Conservation (phyloP, 176 grass and related monocot species). For the Oryza glaberrima region DNA sequence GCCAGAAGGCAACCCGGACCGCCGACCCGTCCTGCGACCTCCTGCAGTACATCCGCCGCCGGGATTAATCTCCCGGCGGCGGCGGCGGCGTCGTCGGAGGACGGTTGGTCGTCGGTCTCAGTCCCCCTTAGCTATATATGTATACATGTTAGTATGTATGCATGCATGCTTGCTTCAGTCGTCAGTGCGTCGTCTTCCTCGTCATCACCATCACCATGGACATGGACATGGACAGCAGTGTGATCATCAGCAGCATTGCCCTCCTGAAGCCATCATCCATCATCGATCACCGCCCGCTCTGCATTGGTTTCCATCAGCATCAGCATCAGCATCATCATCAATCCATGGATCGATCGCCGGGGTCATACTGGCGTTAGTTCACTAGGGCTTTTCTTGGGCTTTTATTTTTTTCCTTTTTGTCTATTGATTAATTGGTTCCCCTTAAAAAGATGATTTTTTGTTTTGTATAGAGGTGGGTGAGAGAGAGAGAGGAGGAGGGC, state of each 20-base stretch:
- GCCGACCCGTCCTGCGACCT: conserved; percentile 59
- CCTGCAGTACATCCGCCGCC: conserved; percentile 78
- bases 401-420: conserved; percentile 54
- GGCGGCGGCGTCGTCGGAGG: conserved; percentile 1
- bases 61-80: conserved; percentile 48
- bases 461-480: conserved; percentile 84
- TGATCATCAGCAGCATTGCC: conserved; percentile 31
- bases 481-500: conserved; percentile 38
- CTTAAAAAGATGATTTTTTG: conserved; percentile 63
- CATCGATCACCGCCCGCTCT: conserved; percentile 3
- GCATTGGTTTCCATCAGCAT: conserved; percentile 60
- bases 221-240: conserved; percentile 40
- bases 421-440: conserved; percentile 89
- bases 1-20: conserved; percentile 50
- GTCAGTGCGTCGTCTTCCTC: conserved; percentile 48
- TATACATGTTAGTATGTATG: conserved; percentile 79
- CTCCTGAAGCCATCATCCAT: conserved; percentile 21
- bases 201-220: conserved; percentile 39
- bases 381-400: conserved; percentile 52
- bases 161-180: conserved; percentile 65
- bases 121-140: conserved; percentile 61
- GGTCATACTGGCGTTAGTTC: conserved; percentile 45
- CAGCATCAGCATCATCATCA: conserved; percentile 27
- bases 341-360: conserved; percentile 37
- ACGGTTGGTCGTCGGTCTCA: conserved; percentile 41